Percentiles rank a stretch among this genome's conserved stretches.
These are phyloP conservation scores for Borovskyia barvae DNA, from an alignment of 208 protist genomes.

Conservation along the genomic window DNA sequence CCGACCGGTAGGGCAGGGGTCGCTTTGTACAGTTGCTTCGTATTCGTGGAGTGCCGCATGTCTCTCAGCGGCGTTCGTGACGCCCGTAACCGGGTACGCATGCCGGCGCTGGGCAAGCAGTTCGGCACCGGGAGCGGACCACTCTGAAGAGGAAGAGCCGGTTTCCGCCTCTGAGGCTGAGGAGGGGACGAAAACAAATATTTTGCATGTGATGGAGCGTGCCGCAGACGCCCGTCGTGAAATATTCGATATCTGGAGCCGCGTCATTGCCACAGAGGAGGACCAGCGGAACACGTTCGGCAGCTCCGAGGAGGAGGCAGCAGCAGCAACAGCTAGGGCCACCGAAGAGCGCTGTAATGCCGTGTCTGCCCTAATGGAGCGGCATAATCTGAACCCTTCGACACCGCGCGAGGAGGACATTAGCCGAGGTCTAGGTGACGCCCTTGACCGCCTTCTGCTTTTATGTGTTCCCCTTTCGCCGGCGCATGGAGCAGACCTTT, in stretches of 20 bases:
- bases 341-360: constrained; percentile 26
- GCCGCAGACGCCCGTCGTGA: constrained; percentile 65
- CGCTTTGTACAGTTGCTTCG: no score
- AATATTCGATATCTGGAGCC: constrained; percentile 70
- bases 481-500: constrained; percentile 32
- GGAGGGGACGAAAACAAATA: no score
- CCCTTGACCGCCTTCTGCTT: constrained; percentile 81
- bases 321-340: constrained; percentile 10
- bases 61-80: no score
- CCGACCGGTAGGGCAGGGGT: no score
- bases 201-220: constrained; percentile 53
- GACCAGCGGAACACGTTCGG: constrained; percentile 5
- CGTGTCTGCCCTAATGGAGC: constrained; percentile 34
- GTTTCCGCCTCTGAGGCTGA: no score
- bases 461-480: constrained; percentile 66
- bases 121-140: no score
- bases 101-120: no score
- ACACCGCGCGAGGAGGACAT: constrained; percentile 78
- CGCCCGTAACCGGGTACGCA: no score
- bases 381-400: constrained; percentile 52
- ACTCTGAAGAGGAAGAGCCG: no score
- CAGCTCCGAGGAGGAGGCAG: background rate
- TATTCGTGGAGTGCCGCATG: no score
- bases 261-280: constrained; percentile 13
- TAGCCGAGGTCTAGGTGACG: constrained; percentile 76